Conservation (phyloP, 306 rosid species). For the Comarum palustre region DNA sequence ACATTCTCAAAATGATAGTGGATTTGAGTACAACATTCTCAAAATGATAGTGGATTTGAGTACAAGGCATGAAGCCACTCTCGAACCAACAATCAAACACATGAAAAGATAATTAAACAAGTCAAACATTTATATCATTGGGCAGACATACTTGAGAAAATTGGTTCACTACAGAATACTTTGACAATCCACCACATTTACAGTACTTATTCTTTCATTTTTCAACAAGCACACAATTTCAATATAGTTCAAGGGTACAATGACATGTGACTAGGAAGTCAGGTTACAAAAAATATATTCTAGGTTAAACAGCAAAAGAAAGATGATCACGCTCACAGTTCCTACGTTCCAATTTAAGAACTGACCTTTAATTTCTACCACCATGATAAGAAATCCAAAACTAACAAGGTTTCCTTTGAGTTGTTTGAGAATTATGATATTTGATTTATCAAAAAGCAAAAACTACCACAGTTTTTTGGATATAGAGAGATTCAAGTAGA, state of each 20-base stretch:
- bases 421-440: no score
- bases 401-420: not conserved
- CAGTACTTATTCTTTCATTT: not conserved
- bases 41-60: constrained; percentile 92
- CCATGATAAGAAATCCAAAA: not conserved
- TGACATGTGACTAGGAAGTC: not conserved
- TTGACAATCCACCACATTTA: not conserved
- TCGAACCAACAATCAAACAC: constrained; percentile 99
- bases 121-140: constrained; percentile 14
- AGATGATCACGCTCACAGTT: not conserved
- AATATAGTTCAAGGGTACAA: not conserved
- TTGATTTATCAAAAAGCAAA: not conserved
- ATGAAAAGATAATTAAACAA: constrained; percentile 41
- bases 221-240: no score
- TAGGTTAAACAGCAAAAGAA: not conserved
- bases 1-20: constrained; percentile 90
- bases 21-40: constrained; percentile 77
- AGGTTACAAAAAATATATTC: not conserved
- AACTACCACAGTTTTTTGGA: not conserved
- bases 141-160: not conserved
- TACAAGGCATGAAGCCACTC: constrained; percentile 99
- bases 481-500: not conserved
- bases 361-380: not conserved
- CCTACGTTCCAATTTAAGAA: not conserved
- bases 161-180: not conserved